Percentiles rank a stretch among this genome's conserved stretches.
Evolutionary conservation across 169 alveolate genomes (phyloP).

Genomic region (Babesia bovis): DNA sequence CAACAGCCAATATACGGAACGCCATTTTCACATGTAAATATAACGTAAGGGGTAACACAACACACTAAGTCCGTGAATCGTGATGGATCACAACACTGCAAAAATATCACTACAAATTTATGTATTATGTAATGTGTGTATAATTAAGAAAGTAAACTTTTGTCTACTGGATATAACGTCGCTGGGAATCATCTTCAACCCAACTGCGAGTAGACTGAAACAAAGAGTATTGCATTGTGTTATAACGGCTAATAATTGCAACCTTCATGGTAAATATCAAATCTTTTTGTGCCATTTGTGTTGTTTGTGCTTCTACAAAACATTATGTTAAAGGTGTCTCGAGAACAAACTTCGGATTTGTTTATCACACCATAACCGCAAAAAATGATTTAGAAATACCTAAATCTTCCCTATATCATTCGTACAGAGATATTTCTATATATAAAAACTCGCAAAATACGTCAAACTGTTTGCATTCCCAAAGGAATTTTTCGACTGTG

Average conservation of each 20-base stretch:
- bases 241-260: too few species aligned
- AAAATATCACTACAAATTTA: too few species aligned
- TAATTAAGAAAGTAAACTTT: too few species aligned
- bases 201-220: too few species aligned
- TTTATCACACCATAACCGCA: background rate
- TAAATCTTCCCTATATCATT: background rate
- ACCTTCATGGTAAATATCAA: conserved; percentile 40
- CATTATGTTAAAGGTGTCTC: conserved; percentile 5
- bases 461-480: background rate
- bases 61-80: background rate
- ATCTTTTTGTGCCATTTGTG: conserved; percentile 32
- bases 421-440: background rate
- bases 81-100: too few species aligned
- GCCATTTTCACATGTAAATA: background rate
- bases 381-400: background rate
- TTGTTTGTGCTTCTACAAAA: conserved; percentile 46
- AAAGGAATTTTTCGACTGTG: background rate
- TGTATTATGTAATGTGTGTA: too few species aligned
- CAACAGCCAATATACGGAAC: conserved; percentile 3
- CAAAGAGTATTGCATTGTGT: too few species aligned
- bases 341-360: background rate
- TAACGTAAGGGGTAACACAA: background rate
- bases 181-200: too few species aligned
- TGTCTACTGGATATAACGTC: too few species aligned
- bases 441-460: background rate